Evolutionary conservation across 768 basidiomycete genomes (phyloP).

Genomic region (Rhizopogon roseolus): DNA sequence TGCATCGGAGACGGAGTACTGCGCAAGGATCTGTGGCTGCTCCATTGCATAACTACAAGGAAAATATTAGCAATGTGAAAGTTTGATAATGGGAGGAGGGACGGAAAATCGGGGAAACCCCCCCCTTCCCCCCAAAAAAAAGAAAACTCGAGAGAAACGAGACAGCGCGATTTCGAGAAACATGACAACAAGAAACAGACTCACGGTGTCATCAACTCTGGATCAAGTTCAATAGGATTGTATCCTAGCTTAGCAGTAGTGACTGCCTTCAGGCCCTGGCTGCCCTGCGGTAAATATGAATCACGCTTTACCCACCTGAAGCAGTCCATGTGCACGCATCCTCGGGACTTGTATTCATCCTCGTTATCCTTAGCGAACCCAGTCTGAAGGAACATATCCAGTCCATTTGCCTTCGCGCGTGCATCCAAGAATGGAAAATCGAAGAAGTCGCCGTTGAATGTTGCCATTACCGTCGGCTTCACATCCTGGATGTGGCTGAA

Average conservation of each 20-base stretch:
- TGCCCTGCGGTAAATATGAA: slow-evolving; percentile 96
- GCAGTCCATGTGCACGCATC: slow-evolving; percentile 97
- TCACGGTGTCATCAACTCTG: slow-evolving; percentile 98
- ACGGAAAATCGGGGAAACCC: neutral
- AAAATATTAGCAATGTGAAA: neutral
- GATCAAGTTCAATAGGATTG: slow-evolving; percentile 94
- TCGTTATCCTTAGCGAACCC: slow-evolving; percentile 91
- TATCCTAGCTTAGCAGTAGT: slow-evolving; percentile 96
- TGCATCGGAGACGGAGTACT: slow-evolving; percentile 99
- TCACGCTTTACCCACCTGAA: slow-evolving; percentile 99
- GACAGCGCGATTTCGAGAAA: neutral
- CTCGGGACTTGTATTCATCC: slow-evolving; percentile 91
- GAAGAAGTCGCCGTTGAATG: slow-evolving; percentile 99
- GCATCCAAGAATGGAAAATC: slow-evolving; percentile 97
- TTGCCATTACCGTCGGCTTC: slow-evolving; percentile 95
- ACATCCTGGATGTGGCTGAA: slow-evolving; percentile 92
- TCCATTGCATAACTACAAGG: slow-evolving; percentile 83
- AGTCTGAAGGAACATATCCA: slow-evolving; percentile 94
- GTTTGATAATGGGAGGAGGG: neutral
- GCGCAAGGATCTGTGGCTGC: slow-evolving; percentile 89
- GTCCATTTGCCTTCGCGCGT: slow-evolving; percentile 79
- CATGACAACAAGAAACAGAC: slow-evolving; percentile 22
- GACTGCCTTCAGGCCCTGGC: slow-evolving; percentile 97
- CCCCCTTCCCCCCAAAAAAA: no score
- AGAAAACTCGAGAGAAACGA: neutral